These are phyloP conservation scores for Colletotrichum phormii DNA, from an alignment of 2,329 filamentous ascomycete species.

Conservation along the genomic window DNA sequence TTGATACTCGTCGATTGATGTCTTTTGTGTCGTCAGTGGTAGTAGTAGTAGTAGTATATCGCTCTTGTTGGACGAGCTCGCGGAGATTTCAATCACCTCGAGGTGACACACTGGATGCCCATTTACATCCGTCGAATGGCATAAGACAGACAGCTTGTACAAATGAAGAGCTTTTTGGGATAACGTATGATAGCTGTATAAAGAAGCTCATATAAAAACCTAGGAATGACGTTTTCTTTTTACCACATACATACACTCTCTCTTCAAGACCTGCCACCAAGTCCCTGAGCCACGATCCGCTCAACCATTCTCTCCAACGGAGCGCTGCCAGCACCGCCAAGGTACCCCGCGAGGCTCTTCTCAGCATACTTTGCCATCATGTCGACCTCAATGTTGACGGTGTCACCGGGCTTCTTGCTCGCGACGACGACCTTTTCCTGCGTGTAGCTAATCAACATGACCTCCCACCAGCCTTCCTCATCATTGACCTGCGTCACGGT, in stretches of 20 bases:
- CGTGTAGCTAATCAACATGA: constrained; percentile 98
- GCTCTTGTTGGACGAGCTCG: no score
- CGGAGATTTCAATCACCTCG: no score
- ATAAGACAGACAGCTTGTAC: not conserved
- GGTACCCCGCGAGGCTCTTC: constrained; percentile 88
- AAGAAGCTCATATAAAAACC: not conserved
- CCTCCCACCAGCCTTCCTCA: constrained; percentile 84
- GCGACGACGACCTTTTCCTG: constrained; percentile 91
- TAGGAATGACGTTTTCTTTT: not conserved
- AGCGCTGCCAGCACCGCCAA: constrained; percentile 67
- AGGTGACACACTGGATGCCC: not conserved
- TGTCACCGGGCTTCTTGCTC: constrained; percentile 80
- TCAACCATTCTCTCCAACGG: constrained; percentile 79
- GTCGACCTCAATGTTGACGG: constrained; percentile 93
- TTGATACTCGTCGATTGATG: no score
- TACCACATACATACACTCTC: not conserved
- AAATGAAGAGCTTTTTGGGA: not conserved
- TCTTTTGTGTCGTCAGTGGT: no score
- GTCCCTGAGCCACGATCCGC: constrained; percentile 78
- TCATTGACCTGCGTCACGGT: constrained; percentile 91
- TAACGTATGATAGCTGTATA: not conserved
- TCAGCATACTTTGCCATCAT: constrained; percentile 88
- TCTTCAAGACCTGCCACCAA: constrained; percentile 48
- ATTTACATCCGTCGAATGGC: not conserved
- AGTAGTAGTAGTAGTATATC: no score